Base-by-base conservation (phyloP, 306 rosid genomes). In the Quillaja saponaria region DNA sequence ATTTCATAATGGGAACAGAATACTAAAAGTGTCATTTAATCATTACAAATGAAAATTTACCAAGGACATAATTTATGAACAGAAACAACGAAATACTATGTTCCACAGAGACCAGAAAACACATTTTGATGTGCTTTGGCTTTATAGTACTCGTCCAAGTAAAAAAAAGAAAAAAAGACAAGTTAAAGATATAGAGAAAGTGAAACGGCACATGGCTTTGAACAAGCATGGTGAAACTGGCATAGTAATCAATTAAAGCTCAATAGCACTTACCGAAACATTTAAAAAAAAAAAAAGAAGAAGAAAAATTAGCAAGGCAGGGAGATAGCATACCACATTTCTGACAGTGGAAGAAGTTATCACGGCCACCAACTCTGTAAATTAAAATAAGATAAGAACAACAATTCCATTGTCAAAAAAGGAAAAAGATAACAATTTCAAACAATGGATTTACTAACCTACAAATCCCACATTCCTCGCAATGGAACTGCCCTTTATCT, bases 401-500 rank as follows among this genome's bases (percentile, higher is more conserved):
- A 68, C 33, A 63, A 69, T 52, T 31, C 49, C 42, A 31, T 15
- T 28, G 49, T 50, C 42, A 67, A 28, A 41, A 37, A 55, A 10
- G 18, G 7, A 39, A 12, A 39, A 39, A 66, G 28, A 35, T 25
- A 52, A 10, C 18, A 66, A n/a, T 11, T 14, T 16, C 21, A 44
- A 49, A 74, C 46, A 59, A 13, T 38, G 14, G 45, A 13, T 10
- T 38, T 53, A 49, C 81, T 61, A 19, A 88, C 94, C 96, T 85
- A 73, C 94, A 85, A 75, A 85, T 85, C 49, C 86, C 92, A 31
- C 94, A 79, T n/a, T 82, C 94, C 14, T 79, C 72, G 21, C 96
- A 88, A 71, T 88, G 96, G 58, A 78, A 88, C 34, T 83, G 92
- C 17, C 48, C 69, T 71, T 82, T 88, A 12, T 14, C 16, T 6